These are phyloP conservation scores for Dendrobium officinale DNA, from an alignment of 106 monocot genomes.

Conservation along the genomic window DNA sequence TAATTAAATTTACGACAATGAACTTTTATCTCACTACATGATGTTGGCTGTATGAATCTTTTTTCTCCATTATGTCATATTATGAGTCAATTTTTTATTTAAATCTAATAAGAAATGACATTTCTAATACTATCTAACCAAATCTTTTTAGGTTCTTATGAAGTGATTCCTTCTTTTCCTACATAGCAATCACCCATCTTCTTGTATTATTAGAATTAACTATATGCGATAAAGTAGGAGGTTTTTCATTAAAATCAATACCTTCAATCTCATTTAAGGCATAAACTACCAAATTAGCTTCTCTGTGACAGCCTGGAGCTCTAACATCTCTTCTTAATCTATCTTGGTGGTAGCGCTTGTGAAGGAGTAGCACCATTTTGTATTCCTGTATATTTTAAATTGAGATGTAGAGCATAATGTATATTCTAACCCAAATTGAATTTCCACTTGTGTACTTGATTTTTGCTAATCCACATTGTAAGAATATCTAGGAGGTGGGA, in stretches of 20 bases:
- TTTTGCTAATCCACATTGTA: background rate
- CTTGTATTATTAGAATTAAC: background rate
- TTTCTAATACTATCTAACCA: no score
- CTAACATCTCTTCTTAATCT: background rate
- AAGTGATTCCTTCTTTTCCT: no score
- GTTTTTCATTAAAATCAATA: background rate
- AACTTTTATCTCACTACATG: no score
- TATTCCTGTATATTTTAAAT: background rate
- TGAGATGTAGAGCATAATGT: background rate
- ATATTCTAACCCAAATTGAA: background rate
- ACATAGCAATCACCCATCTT: no score
- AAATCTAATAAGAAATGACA: no score
- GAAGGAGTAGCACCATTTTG: background rate
- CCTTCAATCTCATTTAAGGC: background rate
- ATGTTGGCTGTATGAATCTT: no score
- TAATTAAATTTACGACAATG: no score
- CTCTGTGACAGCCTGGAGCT: background rate
- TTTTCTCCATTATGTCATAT: no score
- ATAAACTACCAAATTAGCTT: background rate
- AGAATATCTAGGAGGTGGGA: background rate
- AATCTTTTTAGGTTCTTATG: no score
- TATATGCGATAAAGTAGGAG: background rate
- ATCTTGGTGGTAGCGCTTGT: background rate
- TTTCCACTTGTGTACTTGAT: background rate
- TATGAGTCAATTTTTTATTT: no score